Evolutionary conservation across 1,139 yeast genomes (phyloP).

Genomic region (Yamadazyma triangularis): DNA sequence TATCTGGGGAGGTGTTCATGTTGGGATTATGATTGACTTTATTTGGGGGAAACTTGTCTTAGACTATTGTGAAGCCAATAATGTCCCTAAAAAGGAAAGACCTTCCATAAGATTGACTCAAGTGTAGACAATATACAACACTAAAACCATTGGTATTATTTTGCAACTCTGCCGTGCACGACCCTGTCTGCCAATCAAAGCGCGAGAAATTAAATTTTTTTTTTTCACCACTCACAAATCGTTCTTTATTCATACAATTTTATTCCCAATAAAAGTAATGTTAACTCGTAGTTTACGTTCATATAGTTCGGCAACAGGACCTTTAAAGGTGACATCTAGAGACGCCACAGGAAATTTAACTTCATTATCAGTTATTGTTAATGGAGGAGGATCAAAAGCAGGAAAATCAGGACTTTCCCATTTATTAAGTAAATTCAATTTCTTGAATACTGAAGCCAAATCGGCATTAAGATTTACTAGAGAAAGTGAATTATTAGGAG

Average conservation of each 20-base stretch:
- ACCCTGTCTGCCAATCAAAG: slow-evolving; percentile 2
- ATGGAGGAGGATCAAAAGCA: slow-evolving; percentile 80
- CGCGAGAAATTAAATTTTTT: slow-evolving; percentile 1
- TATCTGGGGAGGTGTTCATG: slow-evolving; percentile 71
- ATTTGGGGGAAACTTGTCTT: slow-evolving; percentile 74
- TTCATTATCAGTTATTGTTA: slow-evolving; percentile 64
- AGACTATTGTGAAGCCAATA: slow-evolving; percentile 58
- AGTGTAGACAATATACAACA: slow-evolving; percentile 20
- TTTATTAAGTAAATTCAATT: slow-evolving; percentile 77
- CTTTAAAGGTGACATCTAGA: slow-evolving; percentile 43
- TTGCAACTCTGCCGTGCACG: neutral
- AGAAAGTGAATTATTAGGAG: slow-evolving; percentile 94
- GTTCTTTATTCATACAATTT: too few relatives aligned
- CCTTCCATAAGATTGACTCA: slow-evolving; percentile 36
- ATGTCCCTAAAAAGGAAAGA: slow-evolving; percentile 15
- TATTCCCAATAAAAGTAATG: too few relatives aligned
- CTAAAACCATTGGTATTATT: neutral
- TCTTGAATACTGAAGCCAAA: slow-evolving; percentile 76
- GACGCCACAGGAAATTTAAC: slow-evolving; percentile 62
- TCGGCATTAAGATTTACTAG: slow-evolving; percentile 91
- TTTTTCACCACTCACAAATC: too few relatives aligned
- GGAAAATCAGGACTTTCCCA: slow-evolving; percentile 82
- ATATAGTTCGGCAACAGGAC: slow-evolving; percentile 37
- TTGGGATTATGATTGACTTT: slow-evolving; percentile 67
- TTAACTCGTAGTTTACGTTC: slow-evolving; percentile 47